A percentile compares a stretch with the other conserved stretches of the same genome.
phyloP scores from a whole-genome alignment of 129 eudicot species.

The Artemisia annua region DNA sequence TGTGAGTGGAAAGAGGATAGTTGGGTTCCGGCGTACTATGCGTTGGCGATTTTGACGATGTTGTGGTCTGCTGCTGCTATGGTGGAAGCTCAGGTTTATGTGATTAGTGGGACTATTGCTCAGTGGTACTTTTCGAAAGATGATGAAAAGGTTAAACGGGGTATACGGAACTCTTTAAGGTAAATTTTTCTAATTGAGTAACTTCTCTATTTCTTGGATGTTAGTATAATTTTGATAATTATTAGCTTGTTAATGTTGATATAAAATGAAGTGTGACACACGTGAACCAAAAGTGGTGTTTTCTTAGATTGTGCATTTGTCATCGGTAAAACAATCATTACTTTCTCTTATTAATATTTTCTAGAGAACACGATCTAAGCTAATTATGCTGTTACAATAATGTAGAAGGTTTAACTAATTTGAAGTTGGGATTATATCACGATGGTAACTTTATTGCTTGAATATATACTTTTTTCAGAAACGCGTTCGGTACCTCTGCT shows the following conservation, averaged over 20 bases:
- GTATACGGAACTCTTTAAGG: slow-evolving; percentile 74
- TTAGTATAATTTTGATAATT: neutral
- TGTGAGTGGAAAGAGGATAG: slow-evolving; percentile 89
- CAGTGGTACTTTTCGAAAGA: slow-evolving; percentile 97
- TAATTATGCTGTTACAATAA: neutral
- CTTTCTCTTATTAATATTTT: neutral
- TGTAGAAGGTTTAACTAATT: neutral
- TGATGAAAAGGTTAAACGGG: slow-evolving; percentile 45
- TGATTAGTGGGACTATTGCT: slow-evolving; percentile 88
- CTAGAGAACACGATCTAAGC: neutral
- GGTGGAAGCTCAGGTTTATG: slow-evolving; percentile 89
- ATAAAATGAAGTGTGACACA: neutral
- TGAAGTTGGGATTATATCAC: slow-evolving; percentile 7
- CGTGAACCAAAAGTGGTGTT: neutral
- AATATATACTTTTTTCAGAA: slow-evolving; percentile 48
- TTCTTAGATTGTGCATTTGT: neutral
- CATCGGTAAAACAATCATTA: neutral
- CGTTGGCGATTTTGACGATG: slow-evolving; percentile 82
- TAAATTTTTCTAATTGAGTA: slow-evolving; percentile 18
- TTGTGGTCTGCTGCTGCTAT: slow-evolving; percentile 88
- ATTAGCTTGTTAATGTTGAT: slow-evolving; percentile 10
- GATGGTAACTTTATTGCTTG: slow-evolving; percentile 22
- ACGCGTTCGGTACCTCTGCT: slow-evolving; percentile 89
- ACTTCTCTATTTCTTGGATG: slow-evolving; percentile 7
- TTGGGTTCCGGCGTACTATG: slow-evolving; percentile 93